Evolutionary conservation across 2,329 filamentous ascomycete genomes (phyloP).

Genomic region (Talaromyces sp.): DNA sequence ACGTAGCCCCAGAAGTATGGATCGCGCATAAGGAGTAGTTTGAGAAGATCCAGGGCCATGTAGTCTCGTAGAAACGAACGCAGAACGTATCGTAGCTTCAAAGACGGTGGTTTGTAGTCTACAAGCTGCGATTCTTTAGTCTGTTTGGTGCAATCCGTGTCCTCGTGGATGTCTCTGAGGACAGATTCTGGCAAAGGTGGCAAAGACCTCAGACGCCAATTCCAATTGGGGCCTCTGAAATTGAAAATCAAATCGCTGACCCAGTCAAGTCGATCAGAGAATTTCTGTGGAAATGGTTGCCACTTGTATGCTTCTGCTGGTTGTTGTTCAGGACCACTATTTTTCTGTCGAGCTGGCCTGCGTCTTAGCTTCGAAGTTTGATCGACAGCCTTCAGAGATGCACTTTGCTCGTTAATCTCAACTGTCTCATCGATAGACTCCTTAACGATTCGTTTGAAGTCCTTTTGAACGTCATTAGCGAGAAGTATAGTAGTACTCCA

Average conservation of each 20-base stretch:
- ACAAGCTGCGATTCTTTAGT: slow-evolving; percentile 18
- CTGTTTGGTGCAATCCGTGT: slow-evolving; percentile 9
- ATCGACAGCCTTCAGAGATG: neutral
- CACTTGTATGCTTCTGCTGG: slow-evolving; percentile 42
- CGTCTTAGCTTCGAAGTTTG: neutral
- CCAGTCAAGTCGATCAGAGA: slow-evolving; percentile 57
- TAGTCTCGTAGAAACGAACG: slow-evolving; percentile 55
- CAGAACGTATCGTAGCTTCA: slow-evolving; percentile 49
- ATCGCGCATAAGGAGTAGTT: slow-evolving; percentile 67
- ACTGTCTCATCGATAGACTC: neutral
- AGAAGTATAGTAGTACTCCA: slow-evolving; percentile 53
- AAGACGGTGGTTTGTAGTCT: slow-evolving; percentile 35
- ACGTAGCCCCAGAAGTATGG: slow-evolving; percentile 67
- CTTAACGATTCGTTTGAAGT: slow-evolving; percentile 55
- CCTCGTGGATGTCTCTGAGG: slow-evolving; percentile 22
- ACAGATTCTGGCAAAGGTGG: slow-evolving; percentile 32
- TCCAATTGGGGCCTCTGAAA: slow-evolving; percentile 60
- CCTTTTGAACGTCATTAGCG: slow-evolving; percentile 53
- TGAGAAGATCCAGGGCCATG: slow-evolving; percentile 65
- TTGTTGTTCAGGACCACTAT: neutral
- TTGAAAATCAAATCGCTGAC: slow-evolving; percentile 54
- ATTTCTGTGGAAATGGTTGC: slow-evolving; percentile 52
- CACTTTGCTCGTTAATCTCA: neutral
- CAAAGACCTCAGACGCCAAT: slow-evolving; percentile 52
- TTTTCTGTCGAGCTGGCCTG: neutral